These are phyloP conservation scores for Pseudonitzschia multiseries DNA, from an alignment of 108 stramenopile species.

Conservation along the genomic window DNA sequence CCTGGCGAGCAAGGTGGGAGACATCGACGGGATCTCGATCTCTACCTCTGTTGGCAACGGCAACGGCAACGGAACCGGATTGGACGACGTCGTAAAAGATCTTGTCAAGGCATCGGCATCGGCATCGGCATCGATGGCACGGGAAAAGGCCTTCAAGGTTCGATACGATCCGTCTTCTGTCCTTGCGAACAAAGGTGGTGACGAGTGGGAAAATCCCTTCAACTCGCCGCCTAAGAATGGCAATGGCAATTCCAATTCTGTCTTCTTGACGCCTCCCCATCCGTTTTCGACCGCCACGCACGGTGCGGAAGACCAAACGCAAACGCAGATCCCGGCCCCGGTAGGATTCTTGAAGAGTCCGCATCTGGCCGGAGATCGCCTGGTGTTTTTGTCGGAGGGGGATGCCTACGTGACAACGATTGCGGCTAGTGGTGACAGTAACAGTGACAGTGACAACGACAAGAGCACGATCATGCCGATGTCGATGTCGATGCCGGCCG, in stretches of 20 bases:
- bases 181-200: neutral
- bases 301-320: too few species aligned
- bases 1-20: neutral
- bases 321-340: neutral
- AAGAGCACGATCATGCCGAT: neutral
- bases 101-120: too few species aligned
- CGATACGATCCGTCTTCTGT: conserved; percentile 14
- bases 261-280: neutral
- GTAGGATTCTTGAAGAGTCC: conserved; percentile 58
- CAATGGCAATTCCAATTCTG: too few species aligned
- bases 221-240: neutral
- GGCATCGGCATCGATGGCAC: too few species aligned
- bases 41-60: too few species aligned
- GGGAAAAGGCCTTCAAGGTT: conserved; percentile 4
- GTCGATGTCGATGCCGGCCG: too few species aligned
- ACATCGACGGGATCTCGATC: neutral
- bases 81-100: too few species aligned
- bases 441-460: too few species aligned
- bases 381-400: conserved; percentile 72
- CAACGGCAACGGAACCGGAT: too few species aligned
- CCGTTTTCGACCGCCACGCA: neutral
- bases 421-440: neutral
- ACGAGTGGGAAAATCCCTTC: conserved; percentile 5
- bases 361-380: conserved; percentile 43
- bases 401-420: conserved; percentile 54